Base-by-base conservation (phyloP, 768 basidiomycete genomes). In the Polyporus arcularius region DNA sequence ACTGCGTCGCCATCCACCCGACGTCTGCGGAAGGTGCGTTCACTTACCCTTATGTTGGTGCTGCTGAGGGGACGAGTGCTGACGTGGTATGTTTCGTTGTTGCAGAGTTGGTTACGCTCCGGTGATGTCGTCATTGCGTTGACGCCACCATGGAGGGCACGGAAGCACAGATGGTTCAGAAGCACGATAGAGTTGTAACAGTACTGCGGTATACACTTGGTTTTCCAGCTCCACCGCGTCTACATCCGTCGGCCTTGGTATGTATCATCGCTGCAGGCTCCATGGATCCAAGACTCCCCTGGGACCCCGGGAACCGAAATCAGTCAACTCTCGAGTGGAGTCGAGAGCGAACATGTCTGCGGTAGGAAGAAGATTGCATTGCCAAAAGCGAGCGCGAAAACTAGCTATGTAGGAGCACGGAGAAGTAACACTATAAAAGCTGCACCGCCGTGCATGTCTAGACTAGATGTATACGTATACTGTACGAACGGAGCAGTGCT, bases 1-100 rank as follows among this genome's bases (percentile, higher is more conserved):
- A 92, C 67, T 93, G 90, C 1, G 90, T 96, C 32, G 94, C 94
- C 11, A 96, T 96, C 63, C 94, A 96, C 74, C 94, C 94, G 41
- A 94, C 92, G 2, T 91, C 88, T 14, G 88, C 81, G 42, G 90
- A 92, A 79, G 90, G 90, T 90, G 65, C 40, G 83, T 75, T 52
- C 31, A 31, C n/a, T 18, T 32, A 4, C n/a, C 10, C 8, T 15
- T 38, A 32, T 14, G n/a, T 46, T 30, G 52, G 35, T 43, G 10
- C 16, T 41, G 31, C 48, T 56, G n/a, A 45, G 45, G 59, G 38
- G 54, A 40, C 47, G 26, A 14, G 39, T 14, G 61, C 59, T 74
- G 51, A 74, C 58, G 39, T 41, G 9, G 35, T 11, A 11, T 35
- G 6, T 35, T 35, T 35, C 7, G 35, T 35, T 35, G 11, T 65